Percentiles rank a stretch among this genome's conserved stretches.
Evolutionary conservation across 768 basidiomycete species (phyloP).

Genomic region (Hygrophorus russula): DNA sequence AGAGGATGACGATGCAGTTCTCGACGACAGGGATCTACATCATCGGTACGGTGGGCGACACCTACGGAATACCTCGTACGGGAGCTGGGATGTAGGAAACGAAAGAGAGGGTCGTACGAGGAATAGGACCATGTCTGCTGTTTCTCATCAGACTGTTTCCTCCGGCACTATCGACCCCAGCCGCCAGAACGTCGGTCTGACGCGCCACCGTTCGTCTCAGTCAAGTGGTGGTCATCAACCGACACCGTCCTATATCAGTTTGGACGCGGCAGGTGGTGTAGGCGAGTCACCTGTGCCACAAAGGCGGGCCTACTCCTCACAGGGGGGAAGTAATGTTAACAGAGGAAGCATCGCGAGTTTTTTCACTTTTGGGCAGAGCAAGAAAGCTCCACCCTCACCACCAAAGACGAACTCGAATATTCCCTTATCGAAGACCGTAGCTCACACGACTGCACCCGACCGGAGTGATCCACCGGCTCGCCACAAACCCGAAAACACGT

Average conservation of each 20-base stretch:
- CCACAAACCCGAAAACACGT: background rate
- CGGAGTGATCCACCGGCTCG: background rate
- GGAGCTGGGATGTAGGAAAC: constrained; percentile 5
- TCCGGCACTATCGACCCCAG: constrained; percentile 26
- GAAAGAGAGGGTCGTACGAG: constrained; percentile 17
- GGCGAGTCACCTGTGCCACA: constrained; percentile 50
- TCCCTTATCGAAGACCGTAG: background rate
- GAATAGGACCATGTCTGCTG: constrained; percentile 27
- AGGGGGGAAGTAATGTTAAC: constrained; percentile 15
- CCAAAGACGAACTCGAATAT: background rate
- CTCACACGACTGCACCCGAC: background rate
- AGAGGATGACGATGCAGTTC: constrained; percentile 18
- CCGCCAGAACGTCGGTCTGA: constrained; percentile 17
- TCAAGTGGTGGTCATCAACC: constrained; percentile 22
- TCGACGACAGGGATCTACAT: constrained; percentile 18
- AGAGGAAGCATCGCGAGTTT: constrained; percentile 44
- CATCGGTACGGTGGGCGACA: constrained; percentile 16
- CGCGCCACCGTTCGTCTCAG: constrained; percentile 22
- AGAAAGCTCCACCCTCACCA: constrained; percentile 12
- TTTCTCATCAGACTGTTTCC: constrained; percentile 29
- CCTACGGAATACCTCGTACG: constrained; percentile 10
- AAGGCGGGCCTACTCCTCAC: constrained; percentile 17
- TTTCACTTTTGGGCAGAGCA: constrained; percentile 31
- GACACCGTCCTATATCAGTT: constrained; percentile 30
- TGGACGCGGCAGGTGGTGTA: constrained; percentile 44